phyloP scores from a whole-genome alignment of 2,329 filamentous ascomycete genomes.

The Cladosporium sp. region DNA sequence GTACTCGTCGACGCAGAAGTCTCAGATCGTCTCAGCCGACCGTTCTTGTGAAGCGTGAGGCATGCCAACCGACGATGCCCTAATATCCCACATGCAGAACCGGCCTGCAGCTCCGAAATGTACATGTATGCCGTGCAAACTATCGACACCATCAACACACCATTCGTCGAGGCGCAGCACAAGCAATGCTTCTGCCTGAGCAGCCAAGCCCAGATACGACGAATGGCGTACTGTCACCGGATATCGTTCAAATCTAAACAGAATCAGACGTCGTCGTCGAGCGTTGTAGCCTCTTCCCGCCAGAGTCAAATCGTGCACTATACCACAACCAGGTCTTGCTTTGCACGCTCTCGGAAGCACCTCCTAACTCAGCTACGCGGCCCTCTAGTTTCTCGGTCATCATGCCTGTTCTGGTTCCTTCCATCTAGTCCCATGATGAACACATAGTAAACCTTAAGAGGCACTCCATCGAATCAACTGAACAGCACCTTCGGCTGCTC shows the following conservation, averaged over 20 bases:
- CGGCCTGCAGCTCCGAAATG: neutral
- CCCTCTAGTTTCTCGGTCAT: neutral
- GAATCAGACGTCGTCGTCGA: neutral
- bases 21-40: neutral
- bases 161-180: neutral
- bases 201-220: neutral
- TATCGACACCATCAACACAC: neutral
- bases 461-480: neutral
- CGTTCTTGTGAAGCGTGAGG: neutral
- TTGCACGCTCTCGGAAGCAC: neutral
- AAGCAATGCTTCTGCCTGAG: slow-evolving; percentile 4
- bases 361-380: slow-evolving; percentile 3
- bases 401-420: neutral
- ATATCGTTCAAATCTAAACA: neutral
- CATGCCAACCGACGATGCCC: neutral
- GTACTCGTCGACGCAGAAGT: neutral
- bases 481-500: neutral
- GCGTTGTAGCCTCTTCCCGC: neutral
- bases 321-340: slow-evolving; percentile 6
- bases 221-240: neutral
- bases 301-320: neutral
- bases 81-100: neutral
- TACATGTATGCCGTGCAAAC: neutral
- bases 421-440: slow-evolving; percentile 2
- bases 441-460: neutral